Base-by-base conservation (phyloP, 148 eudicot species). In the Agrostemma githago region DNA sequence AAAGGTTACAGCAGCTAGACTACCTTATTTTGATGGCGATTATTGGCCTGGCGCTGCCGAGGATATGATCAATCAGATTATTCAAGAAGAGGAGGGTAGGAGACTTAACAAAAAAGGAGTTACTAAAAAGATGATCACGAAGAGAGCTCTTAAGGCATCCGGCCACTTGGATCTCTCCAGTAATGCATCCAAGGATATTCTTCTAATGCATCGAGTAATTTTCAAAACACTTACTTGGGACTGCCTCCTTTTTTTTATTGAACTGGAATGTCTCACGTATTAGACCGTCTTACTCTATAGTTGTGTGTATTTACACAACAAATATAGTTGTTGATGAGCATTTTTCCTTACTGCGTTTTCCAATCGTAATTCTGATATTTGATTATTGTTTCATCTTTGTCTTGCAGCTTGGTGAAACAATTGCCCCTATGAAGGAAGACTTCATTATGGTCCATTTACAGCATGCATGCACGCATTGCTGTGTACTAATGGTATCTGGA, bases 11-110 rank as follows among this genome's bases (percentile, higher is more conserved):
- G 99, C 99, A 70, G 88, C 97, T 83, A 89, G 96, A 79, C 83
- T 95, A 63, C 99, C 99, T 16, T 95, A 95, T 81, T 95, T 95
- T 81, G 99, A 95, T 77, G 99, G 99, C 67, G 99, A 95, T 79
- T 95, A 95, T 82, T 95, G 99, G 99, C 97, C 99, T 64, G 97
- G 99, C 79, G 94, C 99, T 80, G 99, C 99, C 2, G 97, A 92
- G 86, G 99, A 95, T 82, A 89, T 92, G 81, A 90, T 95, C 53
- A 80, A 79, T 66, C 94, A 85, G 81, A 83, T 95, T 68, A 85
- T 82, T 75, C 92, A 87, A 78, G 99, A 92, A 76, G 99, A 95
- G 79, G 97, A 95, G 61, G 86, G 89, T 72, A 82, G 92, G 76
- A 95, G 86, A 79, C 89, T 74, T 54, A 82, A 86, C 82, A 95